A percentile compares a stretch with the other conserved stretches of the same genome.
phyloP scores from a whole-genome alignment of 2,329 filamentous ascomycete genomes.

The Venturia oleaginea region DNA sequence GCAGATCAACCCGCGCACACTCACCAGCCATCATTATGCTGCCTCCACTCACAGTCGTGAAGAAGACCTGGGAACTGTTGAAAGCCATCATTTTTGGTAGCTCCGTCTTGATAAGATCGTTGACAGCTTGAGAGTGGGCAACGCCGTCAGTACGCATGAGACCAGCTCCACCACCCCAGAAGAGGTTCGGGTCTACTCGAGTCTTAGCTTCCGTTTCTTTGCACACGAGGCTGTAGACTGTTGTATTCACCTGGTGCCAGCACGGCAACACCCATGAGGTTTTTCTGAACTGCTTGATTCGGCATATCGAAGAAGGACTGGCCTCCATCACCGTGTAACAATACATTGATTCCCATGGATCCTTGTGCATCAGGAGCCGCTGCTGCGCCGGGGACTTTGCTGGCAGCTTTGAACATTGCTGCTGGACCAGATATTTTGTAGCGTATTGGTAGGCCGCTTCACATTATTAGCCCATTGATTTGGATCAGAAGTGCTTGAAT shows the following conservation, averaged over 20 bases:
- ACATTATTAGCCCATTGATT: background rate
- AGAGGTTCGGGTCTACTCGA: constrained; percentile 37
- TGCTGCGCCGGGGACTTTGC: constrained; percentile 40
- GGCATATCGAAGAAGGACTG: constrained; percentile 51
- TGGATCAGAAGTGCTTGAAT: constrained; percentile 13
- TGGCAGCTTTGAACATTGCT: constrained; percentile 42
- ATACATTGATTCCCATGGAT: constrained; percentile 44
- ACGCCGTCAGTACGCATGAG: constrained; percentile 47
- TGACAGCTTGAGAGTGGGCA: constrained; percentile 47
- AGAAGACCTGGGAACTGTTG: constrained; percentile 43
- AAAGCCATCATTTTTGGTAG: constrained; percentile 47
- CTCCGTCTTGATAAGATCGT: constrained; percentile 41
- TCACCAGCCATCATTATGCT: constrained; percentile 37
- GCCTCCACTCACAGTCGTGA: constrained; percentile 50
- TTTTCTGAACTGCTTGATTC: constrained; percentile 43
- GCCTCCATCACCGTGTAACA: constrained; percentile 52
- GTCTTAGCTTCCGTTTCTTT: background rate
- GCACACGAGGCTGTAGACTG: background rate
- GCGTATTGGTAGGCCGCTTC: constrained; percentile 43
- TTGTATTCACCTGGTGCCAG: constrained; percentile 35
- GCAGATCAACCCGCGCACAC: constrained; percentile 22
- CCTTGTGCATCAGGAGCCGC: constrained; percentile 24
- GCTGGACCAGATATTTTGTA: constrained; percentile 49
- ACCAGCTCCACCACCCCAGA: constrained; percentile 49
- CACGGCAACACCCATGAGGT: constrained; percentile 44